Conservation (phyloP, 139 green algal species). For the Chlamydomonas schloesseri region DNA sequence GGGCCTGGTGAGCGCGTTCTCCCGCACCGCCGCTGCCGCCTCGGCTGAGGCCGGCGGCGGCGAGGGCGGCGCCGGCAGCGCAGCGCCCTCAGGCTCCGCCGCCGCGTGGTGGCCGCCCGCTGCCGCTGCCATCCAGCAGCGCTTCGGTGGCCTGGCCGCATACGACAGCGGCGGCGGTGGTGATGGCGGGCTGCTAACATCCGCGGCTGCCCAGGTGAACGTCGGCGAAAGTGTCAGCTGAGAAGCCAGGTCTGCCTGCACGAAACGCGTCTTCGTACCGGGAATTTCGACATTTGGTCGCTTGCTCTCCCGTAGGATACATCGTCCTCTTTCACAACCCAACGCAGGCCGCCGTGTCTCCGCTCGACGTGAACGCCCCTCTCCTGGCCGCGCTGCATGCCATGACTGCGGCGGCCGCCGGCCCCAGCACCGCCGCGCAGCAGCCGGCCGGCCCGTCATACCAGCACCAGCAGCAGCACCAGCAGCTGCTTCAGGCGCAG, state of each 20-base stretch:
- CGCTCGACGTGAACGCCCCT: not conserved
- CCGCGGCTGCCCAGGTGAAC: not conserved
- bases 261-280: too few species aligned
- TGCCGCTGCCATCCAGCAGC: not conserved
- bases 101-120: slow-evolving; percentile 24
- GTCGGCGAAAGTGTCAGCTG: too few species aligned
- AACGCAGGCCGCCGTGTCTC: not conserved
- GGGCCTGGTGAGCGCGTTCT: slow-evolving; percentile 1
- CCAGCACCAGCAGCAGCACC: not conserved
- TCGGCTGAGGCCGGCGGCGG: not conserved
- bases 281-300: too few species aligned
- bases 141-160: not conserved
- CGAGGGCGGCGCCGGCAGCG: too few species aligned
- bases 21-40: not conserved
- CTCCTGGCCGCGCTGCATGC: not conserved
- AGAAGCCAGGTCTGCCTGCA: too few species aligned
- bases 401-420: not conserved
- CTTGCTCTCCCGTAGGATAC: too few species aligned
- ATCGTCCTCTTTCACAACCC: too few species aligned
- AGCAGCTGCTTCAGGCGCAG: slow-evolving; percentile 1
- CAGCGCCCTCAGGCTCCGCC: not conserved
- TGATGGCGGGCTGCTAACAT: too few species aligned
- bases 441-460: too few species aligned
- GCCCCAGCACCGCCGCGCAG: too few species aligned
- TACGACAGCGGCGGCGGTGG: not conserved